A percentile compares a stretch with the other conserved stretches of the same genome.
These are phyloP conservation scores for Sordariomycetes sp. DNA, from an alignment of 2,329 filamentous ascomycete genomes.

Conservation along the genomic window DNA sequence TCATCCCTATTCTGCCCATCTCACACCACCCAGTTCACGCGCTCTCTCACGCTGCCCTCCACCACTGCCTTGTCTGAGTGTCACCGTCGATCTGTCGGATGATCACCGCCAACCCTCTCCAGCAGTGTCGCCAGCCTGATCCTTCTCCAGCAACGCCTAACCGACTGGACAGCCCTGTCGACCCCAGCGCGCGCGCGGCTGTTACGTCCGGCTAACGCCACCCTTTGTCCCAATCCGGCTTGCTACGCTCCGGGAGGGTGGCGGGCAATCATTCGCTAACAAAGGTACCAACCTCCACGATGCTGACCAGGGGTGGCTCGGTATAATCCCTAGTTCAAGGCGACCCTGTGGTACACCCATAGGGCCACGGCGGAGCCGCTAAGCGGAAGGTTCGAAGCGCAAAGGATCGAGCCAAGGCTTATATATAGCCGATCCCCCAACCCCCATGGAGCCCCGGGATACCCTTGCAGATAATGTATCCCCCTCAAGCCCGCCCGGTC, in stretches of 20 bases:
- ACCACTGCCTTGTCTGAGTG: background rate
- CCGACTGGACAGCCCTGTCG: background rate
- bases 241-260: background rate
- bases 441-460: constrained; percentile 15
- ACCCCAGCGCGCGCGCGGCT: background rate
- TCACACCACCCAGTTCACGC: background rate
- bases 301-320: constrained; percentile 1
- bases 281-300: constrained; percentile 3
- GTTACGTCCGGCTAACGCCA: background rate
- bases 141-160: background rate
- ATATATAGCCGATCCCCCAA: constrained; percentile 5
- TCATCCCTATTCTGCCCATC: background rate
- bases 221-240: background rate
- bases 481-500: constrained; percentile 17
- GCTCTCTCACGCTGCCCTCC: background rate
- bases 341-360: constrained; percentile 1
- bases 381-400: constrained; percentile 1
- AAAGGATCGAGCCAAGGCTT: background rate
- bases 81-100: constrained; percentile 3
- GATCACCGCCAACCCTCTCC: background rate
- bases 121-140: background rate
- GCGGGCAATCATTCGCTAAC: background rate
- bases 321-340: constrained; percentile 4
- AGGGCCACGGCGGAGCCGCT: background rate
- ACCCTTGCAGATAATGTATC: constrained; percentile 11